Base-by-base conservation (phyloP, 2,329 filamentous ascomycete genomes). In the Ophiosphaerella korrae region DNA sequence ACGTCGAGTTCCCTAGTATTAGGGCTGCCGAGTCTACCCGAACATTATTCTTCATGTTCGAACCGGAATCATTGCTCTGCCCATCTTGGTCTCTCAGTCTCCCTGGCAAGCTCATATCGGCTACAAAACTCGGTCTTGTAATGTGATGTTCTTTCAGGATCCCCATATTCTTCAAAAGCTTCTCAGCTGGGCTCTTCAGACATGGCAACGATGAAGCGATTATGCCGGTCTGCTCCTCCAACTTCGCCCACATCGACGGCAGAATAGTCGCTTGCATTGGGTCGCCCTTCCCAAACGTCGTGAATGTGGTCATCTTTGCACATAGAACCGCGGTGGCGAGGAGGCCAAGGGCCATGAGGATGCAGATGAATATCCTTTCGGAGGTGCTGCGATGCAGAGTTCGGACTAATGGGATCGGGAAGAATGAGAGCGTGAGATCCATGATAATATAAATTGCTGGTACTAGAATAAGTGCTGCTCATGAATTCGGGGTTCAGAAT, bases 141-240 rank as follows among this genome's bases (percentile, higher is more conserved):
- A 61, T 32, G 16, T 60, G 44, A 14, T 56, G 58, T 39, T 56
- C 54, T 14, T 58, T 55, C 42, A 66, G 7, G 3, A 66, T 42
- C 4, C 64, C 63, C 12, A 59, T 31, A 32, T 52, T 59, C 44
- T 57, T 62, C 44, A 69, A 33, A 9, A 55, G n/a, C 2, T 45
- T 53, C 48, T 69, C 57, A 1, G 41, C 51, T 0, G 64, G 57
- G 7, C 52, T 46, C 48, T 68, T 69, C 16, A 69, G 42, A 37
- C 57, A 60, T 5, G 66, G 60, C 14, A 66, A 38, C 24, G 60
- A 67, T 9, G 55, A 51, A 18, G 62, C 66, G 39, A 69, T 67
- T n/a, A 68, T 67, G 13, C 64, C 63, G 11, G 64, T 57, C 3
- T 60, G 38, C 32, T 69, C 63, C 51, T 69, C 66, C 1, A 68